Conservation (phyloP, 768 basidiomycete genomes). For the Imleria badia region DNA sequence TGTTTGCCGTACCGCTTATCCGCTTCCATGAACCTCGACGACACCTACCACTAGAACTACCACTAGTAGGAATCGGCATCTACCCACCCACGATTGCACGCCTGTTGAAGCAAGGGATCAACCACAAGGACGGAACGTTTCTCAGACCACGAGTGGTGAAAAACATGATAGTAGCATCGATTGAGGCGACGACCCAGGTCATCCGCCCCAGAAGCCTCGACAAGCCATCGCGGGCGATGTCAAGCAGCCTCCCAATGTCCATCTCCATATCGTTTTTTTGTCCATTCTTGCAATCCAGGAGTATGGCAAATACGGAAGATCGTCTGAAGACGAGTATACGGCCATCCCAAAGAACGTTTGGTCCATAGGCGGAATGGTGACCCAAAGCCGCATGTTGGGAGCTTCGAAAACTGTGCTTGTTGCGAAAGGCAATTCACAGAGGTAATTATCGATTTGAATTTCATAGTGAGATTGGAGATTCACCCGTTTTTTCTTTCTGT, state of each 20-base stretch:
- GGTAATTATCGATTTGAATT: too few species aligned
- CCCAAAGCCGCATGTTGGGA: constrained; percentile 52
- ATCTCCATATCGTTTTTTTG: background rate
- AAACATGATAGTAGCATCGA: constrained; percentile 8
- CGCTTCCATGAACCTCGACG: too few species aligned
- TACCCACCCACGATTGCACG: constrained; percentile 42
- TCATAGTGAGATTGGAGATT: too few species aligned
- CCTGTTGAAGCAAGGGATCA: constrained; percentile 30
- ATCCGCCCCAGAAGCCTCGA: constrained; percentile 2
- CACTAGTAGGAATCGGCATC: constrained; percentile 51
- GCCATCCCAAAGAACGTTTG: constrained; percentile 56
- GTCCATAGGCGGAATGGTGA: constrained; percentile 30
- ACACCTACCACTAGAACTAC: too few species aligned
- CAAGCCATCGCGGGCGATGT: constrained; percentile 18
- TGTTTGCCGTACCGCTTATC: too few species aligned
- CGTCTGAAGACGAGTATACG: constrained; percentile 66
- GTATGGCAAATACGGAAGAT: constrained; percentile 48
- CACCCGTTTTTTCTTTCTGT: too few species aligned
- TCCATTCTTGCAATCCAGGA: background rate
- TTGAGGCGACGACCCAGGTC: constrained; percentile 17
- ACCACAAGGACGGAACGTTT: constrained; percentile 32
- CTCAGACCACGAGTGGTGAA: constrained; percentile 9
- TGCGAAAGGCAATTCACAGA: constrained; percentile 88
- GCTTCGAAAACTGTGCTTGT: too few species aligned
- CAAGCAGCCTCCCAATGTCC: constrained; percentile 10